Conservation (phyloP, 179 eudicot genomes). For the Beta lomatogona region DNA sequence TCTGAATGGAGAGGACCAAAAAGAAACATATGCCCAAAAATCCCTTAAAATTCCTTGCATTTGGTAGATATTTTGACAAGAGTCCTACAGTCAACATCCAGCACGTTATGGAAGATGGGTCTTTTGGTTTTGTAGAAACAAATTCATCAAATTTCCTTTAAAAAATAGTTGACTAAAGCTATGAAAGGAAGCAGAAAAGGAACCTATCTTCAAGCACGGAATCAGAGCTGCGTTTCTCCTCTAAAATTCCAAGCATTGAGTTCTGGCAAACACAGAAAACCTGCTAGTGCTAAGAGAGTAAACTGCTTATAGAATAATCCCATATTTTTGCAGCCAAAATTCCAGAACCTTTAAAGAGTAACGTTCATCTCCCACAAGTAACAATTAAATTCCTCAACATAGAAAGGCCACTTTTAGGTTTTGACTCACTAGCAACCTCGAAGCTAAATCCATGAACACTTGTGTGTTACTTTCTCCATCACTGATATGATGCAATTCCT, state of each 20-base stretch:
- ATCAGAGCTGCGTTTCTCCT: neutral
- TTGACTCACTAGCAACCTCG: neutral
- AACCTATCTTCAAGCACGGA: neutral
- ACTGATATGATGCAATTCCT: neutral
- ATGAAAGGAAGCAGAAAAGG: no score
- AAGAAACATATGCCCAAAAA: neutral
- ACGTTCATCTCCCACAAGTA: no score
- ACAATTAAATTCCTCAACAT: neutral
- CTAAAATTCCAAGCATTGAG: neutral
- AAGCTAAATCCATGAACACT: neutral
- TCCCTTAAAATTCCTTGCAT: neutral
- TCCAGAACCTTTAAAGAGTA: neutral
- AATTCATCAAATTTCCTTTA: neutral
- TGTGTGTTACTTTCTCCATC: neutral
- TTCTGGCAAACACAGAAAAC: neutral
- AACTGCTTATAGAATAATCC: neutral
- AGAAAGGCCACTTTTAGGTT: neutral
- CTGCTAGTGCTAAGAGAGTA: neutral
- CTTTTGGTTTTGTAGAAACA: neutral
- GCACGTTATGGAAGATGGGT: neutral
- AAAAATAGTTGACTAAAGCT: neutral
- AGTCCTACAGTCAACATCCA: neutral
- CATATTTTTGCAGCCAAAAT: neutral
- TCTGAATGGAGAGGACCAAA: neutral
- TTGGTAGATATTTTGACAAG: neutral